Conservation (phyloP, 2,329 filamentous ascomycete species). For the Thelonectria discophora region DNA sequence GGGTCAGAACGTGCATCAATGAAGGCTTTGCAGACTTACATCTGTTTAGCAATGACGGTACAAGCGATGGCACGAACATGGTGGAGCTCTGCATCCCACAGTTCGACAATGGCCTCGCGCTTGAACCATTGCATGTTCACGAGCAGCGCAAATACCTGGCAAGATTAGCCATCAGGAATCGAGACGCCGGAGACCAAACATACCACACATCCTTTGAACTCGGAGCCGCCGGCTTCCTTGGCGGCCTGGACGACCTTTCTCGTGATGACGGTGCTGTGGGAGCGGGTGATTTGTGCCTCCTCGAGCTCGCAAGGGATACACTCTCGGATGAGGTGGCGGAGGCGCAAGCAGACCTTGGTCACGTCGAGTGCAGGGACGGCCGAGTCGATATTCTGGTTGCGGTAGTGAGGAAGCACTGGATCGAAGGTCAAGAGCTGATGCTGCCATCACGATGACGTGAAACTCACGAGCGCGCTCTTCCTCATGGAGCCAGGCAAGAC, state of each 20-base stretch:
- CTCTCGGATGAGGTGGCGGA: slow-evolving; percentile 91
- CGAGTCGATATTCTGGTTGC: slow-evolving; percentile 66
- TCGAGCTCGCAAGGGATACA: slow-evolving; percentile 91
- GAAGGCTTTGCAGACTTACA: slow-evolving; percentile 51
- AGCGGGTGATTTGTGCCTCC: slow-evolving; percentile 74
- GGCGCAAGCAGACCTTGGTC: slow-evolving; percentile 86
- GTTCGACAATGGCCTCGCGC: slow-evolving; percentile 78
- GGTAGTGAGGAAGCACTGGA: slow-evolving; percentile 72
- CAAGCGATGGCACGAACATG: slow-evolving; percentile 81
- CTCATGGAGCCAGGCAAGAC: slow-evolving; percentile 52
- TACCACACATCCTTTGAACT: slow-evolving; percentile 79
- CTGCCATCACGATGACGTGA: not conserved
- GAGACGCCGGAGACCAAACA: slow-evolving; percentile 18
- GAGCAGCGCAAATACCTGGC: slow-evolving; percentile 75
- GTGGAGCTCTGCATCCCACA: slow-evolving; percentile 93
- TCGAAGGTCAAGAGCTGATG: slow-evolving; percentile 4
- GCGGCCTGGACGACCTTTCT: slow-evolving; percentile 80
- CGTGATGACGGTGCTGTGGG: slow-evolving; percentile 89
- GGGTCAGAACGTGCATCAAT: not conserved
- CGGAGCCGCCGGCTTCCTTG: slow-evolving; percentile 78
- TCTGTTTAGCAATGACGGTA: slow-evolving; percentile 88
- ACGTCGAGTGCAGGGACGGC: slow-evolving; percentile 81
- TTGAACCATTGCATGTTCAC: slow-evolving; percentile 79
- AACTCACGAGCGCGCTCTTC: slow-evolving; percentile 56
- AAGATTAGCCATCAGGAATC: not conserved